Base-by-base conservation (phyloP, 345 rosid species). In the Eucalyptus polyanthemos region DNA sequence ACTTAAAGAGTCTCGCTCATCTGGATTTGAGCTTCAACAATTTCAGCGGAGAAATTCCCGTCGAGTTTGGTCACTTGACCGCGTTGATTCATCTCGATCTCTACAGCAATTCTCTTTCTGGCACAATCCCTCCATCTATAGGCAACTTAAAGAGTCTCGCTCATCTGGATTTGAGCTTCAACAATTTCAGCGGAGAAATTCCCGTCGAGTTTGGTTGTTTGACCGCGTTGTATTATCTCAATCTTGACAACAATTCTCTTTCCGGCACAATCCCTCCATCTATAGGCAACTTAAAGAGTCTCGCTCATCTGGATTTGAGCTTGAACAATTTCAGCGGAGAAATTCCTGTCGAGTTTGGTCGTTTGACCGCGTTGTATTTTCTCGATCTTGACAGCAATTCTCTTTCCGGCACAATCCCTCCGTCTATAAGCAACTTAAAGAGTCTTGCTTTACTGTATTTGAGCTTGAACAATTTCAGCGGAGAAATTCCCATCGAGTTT, bases 341-440 rank as follows among this genome's bases (percentile, higher is more conserved):
- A 56, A 22, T 56, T 56, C 62, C 62, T 6, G 0, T 56, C 8
- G 62, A 22, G 62, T 22, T 22, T 22, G 29, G 29, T 22, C 13
- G 45, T 44, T 56, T 56, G 62, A 10, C 25, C 54, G 11, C 9
- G 11, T 22, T 45, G 21, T 0, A 0, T 49, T 0, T 2, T 12
- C 50, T 49, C 15, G 0, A 13, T 11, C 50, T 49, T 14, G 0
- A 11, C 14, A 49, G 4, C 50, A 49, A 49, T 47, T 11, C 50
- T 47, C 14, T 47, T 47, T 47, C 14, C 0, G 50, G 50, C 50
- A 11, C 50, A 47, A 47, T 47, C 50, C 50, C 50, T 47, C 49
- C 49, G 4, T 47, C 49, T 47, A 47, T 47, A 47, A 13, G 49
- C 49, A 47, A 88, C 88, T 22, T 16, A 49, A 14, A 44, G 60